phyloP scores from a whole-genome alignment of 257 asterid species.

The Eucommia ulmoides region DNA sequence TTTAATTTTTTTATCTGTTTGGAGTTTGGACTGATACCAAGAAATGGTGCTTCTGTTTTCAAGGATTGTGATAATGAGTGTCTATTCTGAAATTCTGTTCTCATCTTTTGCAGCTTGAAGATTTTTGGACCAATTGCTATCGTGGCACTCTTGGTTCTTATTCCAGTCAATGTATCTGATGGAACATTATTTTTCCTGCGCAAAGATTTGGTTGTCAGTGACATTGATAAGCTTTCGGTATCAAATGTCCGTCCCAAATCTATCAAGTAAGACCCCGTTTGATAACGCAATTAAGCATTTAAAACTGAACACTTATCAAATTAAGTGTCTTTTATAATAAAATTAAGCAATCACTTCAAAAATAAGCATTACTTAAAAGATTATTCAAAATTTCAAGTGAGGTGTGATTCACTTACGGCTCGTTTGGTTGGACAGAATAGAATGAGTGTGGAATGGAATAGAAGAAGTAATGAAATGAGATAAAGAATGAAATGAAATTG shows the following conservation, averaged over 20 bases:
- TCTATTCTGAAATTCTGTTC: background rate
- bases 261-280: slow-evolving; percentile 57
- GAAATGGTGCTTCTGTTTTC: background rate
- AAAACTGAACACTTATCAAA: too few species aligned
- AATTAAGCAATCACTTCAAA: too few species aligned
- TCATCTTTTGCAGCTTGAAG: slow-evolving; percentile 46
- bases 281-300: too few species aligned
- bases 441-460: too few species aligned
- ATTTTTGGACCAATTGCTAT: slow-evolving; percentile 74
- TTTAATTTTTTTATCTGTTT: background rate
- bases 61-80: background rate
- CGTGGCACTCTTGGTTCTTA: slow-evolving; percentile 70
- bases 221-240: slow-evolving; percentile 96
- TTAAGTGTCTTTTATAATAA: too few species aligned
- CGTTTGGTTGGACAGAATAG: too few species aligned
- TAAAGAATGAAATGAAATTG: too few species aligned
- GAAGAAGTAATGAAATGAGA: too few species aligned
- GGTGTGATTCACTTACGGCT: too few species aligned
- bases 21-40: background rate
- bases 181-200: slow-evolving; percentile 59
- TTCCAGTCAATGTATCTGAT: slow-evolving; percentile 80
- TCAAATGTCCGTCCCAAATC: slow-evolving; percentile 80
- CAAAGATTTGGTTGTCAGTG: slow-evolving; percentile 71
- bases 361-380: too few species aligned
- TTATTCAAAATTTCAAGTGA: too few species aligned